These are phyloP conservation scores for Suillus lakei DNA, from an alignment of 768 basidiomycete genomes.

Conservation along the genomic window DNA sequence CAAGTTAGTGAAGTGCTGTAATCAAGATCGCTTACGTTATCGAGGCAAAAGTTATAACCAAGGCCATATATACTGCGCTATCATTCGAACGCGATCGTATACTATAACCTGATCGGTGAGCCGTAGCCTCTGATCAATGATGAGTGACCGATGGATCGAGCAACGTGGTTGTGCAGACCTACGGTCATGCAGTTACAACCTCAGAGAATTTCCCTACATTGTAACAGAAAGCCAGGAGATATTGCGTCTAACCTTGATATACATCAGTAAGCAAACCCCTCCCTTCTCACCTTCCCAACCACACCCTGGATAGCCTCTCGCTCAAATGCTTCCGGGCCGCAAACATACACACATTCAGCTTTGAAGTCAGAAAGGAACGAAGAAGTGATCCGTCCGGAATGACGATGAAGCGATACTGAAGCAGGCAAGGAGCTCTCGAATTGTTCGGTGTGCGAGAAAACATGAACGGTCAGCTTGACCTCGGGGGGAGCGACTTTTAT, in stretches of 20 bases:
- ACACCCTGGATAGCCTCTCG: conserved; percentile 38
- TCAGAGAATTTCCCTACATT: conserved; percentile 26
- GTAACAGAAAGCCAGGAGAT: conserved; percentile 33
- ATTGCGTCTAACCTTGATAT: background rate
- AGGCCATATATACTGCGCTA: background rate
- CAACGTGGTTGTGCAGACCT: background rate
- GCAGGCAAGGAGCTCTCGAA: conserved; percentile 10
- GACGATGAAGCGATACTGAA: background rate
- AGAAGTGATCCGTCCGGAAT: conserved; percentile 9
- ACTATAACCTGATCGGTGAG: background rate
- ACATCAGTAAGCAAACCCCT: conserved; percentile 50
- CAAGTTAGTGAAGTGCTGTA: background rate
- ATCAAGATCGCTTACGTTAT: background rate
- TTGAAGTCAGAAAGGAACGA: conserved; percentile 20
- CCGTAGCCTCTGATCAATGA: background rate
- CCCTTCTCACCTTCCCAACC: conserved; percentile 41
- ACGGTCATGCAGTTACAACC: background rate
- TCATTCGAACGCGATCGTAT: background rate
- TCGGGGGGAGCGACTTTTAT: background rate
- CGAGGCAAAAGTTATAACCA: background rate
- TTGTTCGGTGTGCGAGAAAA: conserved; percentile 37
- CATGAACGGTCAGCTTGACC: conserved; percentile 39
- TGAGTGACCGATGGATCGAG: background rate
- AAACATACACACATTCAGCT: conserved; percentile 42
- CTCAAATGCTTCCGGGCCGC: conserved; percentile 56